Evolutionary conservation across 768 basidiomycete species (phyloP).

Genomic region (Agaricus bisporus): DNA sequence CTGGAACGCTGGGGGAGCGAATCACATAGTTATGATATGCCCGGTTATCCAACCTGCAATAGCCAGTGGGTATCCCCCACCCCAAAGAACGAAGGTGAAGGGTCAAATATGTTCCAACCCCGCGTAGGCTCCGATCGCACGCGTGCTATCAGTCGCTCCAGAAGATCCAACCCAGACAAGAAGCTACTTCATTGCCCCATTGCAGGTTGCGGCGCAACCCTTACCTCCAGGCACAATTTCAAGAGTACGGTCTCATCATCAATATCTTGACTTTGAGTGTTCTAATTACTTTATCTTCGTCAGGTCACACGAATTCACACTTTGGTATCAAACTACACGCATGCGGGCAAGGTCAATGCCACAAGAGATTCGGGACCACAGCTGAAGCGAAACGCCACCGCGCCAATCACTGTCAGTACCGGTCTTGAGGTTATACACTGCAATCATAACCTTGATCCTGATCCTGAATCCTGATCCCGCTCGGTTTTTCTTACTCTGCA

Average conservation of each 20-base stretch:
- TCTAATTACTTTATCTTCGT: neutral
- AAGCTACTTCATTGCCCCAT: neutral
- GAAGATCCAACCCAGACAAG: slow-evolving; percentile 5
- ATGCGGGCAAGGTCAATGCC: slow-evolving; percentile 4
- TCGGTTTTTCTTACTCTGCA: too few relatives aligned
- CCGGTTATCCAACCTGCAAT: neutral
- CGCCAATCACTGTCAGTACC: slow-evolving; percentile 1
- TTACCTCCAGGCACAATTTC: slow-evolving; percentile 8
- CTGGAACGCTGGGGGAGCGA: neutral
- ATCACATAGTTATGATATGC: neutral
- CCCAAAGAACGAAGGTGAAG: neutral
- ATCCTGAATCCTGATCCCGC: too few relatives aligned
- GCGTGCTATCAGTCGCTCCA: slow-evolving; percentile 1
- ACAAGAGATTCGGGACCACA: slow-evolving; percentile 1
- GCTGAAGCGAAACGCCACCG: slow-evolving; percentile 9
- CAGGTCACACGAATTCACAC: slow-evolving; percentile 6
- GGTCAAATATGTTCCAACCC: neutral
- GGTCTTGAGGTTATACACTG: neutral
- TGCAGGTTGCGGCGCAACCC: slow-evolving; percentile 5
- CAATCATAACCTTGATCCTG: neutral
- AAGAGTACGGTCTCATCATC: neutral
- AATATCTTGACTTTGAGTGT: neutral
- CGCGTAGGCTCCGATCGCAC: slow-evolving; percentile 9
- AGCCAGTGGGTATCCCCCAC: neutral
- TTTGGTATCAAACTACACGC: neutral